phyloP scores from a whole-genome alignment of 1,284 basidiomycete genomes.

The Austroboletus niveus region DNA sequence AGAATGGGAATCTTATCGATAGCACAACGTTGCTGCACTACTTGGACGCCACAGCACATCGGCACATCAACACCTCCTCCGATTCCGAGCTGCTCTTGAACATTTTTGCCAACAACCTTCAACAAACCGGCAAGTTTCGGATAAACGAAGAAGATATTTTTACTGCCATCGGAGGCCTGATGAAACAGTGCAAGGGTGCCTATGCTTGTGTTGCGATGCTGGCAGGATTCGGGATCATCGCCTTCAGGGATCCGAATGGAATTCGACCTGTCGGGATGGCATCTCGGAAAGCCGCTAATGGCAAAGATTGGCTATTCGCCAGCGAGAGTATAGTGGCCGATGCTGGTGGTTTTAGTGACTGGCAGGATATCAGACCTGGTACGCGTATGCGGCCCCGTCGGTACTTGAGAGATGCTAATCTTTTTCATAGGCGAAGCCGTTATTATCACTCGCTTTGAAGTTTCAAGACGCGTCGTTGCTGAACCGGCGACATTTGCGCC shows the following conservation, averaged over 20 bases:
- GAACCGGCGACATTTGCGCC: conserved; percentile 80
- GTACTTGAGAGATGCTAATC: conserved; percentile 1
- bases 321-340: conserved; percentile 97
- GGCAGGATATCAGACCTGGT: conserved; percentile 94
- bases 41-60: conserved; percentile 95
- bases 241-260: conserved; percentile 98
- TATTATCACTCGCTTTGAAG: conserved; percentile 83
- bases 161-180: conserved; percentile 87
- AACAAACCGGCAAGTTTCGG: conserved; percentile 98
- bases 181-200: conserved; percentile 87
- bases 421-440: conserved; percentile 77
- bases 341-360: conserved; percentile 86
- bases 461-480: conserved; percentile 74
- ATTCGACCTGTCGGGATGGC: conserved; percentile 92
- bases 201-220: conserved; percentile 99
- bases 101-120: conserved; percentile 96
- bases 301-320: conserved; percentile 87
- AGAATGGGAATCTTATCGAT: conserved; percentile 99
- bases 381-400: conserved; percentile 19
- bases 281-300: conserved; percentile 52
- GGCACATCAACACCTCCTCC: conserved; percentile 98
- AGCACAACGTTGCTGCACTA: conserved; percentile 82
- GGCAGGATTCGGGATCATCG: conserved; percentile 97
- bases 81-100: conserved; percentile 98
- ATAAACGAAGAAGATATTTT: conserved; percentile 99